Evolutionary conservation across 108 stramenopile species (phyloP), one percentile per base, ranked within the genome.

Genomic region (Skeletonema marinoi): DNA sequence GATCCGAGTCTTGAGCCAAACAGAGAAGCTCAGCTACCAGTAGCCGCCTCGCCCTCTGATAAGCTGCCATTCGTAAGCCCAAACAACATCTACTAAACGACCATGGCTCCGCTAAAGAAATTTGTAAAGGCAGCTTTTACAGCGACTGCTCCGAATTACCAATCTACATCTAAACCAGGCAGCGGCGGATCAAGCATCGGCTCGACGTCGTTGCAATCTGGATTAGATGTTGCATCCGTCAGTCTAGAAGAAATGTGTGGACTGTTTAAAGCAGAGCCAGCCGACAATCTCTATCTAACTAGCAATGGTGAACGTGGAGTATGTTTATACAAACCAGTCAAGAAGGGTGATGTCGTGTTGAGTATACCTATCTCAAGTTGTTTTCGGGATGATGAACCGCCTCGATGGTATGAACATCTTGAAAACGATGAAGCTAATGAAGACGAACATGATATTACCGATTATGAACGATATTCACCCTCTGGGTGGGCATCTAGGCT

Each of bases 401-500:
- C 90, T 3, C 39, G 65, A 7, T 88, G 86, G 85, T 85, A 74
- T 44, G 48, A 76, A 14, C 35, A 54, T n/a, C 46, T n/a, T 4
- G 58, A 36, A 12, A n/a, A 41, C 29, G 32, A 62, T 6, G 65
- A 77, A 4, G 75, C 63, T 16, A 73, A 30, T 29, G 48, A 46
- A 12, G 81, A 80, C 59, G 69, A 74, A 8, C 46, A 70, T 12
- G 54, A 73, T 38, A 62, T 65, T 58, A 67, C 68, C 13, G 78
- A 78, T 65, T 65, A 78, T 36, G 75, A 56, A 60, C 29, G 75
- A 32, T 72, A 65, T 50, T 54, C 73, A 29, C 59, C 65, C 25
- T 59, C 73, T 54, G 83, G 68, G n/a, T 94, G 93, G 93, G 88
- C 86, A n/a, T 66, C 85, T 44, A 84, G 93, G 63, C 60, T 94